Conservation (phyloP, 192 early-diverging fungal species). For the Coemansia sp. region DNA sequence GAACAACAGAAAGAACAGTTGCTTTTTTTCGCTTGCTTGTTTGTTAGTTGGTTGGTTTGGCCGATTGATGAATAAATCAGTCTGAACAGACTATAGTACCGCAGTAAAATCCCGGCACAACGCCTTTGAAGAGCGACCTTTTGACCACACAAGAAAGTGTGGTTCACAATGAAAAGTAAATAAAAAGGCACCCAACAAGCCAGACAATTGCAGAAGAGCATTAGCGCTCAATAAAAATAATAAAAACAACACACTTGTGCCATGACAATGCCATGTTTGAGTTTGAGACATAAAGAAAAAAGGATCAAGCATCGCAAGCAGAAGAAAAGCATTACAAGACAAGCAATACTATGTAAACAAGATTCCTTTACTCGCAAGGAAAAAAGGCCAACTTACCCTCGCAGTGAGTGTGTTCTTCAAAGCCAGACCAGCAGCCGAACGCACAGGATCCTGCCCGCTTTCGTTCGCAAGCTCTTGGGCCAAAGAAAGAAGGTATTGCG, state of each 20-base stretch:
- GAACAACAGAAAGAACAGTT: not conserved
- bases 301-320: not conserved
- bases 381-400: slow-evolving; percentile 59
- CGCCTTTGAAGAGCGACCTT: not conserved
- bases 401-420: slow-evolving; percentile 92
- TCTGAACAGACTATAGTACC: too few relatives aligned
- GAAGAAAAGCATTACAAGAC: not conserved
- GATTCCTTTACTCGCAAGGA: not conserved
- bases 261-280: too few relatives aligned
- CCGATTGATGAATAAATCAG: not conserved
- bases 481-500: slow-evolving; percentile 67
- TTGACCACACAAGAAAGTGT: not conserved
- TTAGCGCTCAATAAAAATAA: not conserved
- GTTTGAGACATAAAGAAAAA: slow-evolving; percentile 1
- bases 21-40: not conserved
- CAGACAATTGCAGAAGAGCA: not conserved
- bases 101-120: not conserved
- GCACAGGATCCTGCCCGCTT: slow-evolving; percentile 61
- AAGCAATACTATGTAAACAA: not conserved
- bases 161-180: not conserved
- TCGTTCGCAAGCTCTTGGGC: slow-evolving; percentile 85
- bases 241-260: too few relatives aligned
- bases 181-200: not conserved
- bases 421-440: slow-evolving; percentile 82
- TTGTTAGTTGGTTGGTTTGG: not conserved